These are phyloP conservation scores for Penicillium waksmanii DNA, from an alignment of 495 filamentous ascomycete genomes.

Conservation along the genomic window DNA sequence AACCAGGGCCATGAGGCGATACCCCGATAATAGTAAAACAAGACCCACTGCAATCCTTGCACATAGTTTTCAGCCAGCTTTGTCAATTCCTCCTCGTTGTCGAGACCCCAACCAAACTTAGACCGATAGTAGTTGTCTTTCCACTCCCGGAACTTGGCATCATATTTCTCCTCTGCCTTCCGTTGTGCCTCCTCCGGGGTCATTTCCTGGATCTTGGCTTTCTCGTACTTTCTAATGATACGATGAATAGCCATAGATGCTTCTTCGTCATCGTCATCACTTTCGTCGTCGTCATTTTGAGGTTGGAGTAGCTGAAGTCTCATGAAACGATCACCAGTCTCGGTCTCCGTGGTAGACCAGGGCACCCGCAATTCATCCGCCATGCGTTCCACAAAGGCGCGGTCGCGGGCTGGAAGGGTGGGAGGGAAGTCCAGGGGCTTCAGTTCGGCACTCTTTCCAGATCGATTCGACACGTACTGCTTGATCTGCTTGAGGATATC, in stretches of 20 bases:
- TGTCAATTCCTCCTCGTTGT: constrained; percentile 79
- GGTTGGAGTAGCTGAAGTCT: constrained; percentile 66
- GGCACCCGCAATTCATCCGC: constrained; percentile 78
- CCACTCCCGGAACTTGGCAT: constrained; percentile 86
- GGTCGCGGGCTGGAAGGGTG: constrained; percentile 79
- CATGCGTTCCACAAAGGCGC: constrained; percentile 88
- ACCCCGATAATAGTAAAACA: constrained; percentile 97
- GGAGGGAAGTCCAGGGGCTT: constrained; percentile 71
- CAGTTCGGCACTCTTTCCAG: constrained; percentile 43
- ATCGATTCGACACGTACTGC: constrained; percentile 72
- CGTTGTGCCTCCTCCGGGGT: constrained; percentile 76
- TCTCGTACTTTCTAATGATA: constrained; percentile 87
- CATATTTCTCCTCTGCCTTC: constrained; percentile 78
- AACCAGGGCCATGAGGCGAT: constrained; percentile 99
- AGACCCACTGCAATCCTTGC: constrained; percentile 96
- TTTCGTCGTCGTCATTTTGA: constrained; percentile 51
- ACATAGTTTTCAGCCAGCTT: constrained; percentile 95
- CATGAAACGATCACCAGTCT: constrained; percentile 78
- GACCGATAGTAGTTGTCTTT: constrained; percentile 87
- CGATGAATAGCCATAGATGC: constrained; percentile 78
- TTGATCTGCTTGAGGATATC: constrained; percentile 80
- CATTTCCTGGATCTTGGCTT: constrained; percentile 80
- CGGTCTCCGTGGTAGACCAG: constrained; percentile 80
- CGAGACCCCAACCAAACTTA: constrained; percentile 91
- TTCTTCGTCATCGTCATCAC: constrained; percentile 81